Conservation (phyloP, 345 rosid species). For the Microcos paniculata region DNA sequence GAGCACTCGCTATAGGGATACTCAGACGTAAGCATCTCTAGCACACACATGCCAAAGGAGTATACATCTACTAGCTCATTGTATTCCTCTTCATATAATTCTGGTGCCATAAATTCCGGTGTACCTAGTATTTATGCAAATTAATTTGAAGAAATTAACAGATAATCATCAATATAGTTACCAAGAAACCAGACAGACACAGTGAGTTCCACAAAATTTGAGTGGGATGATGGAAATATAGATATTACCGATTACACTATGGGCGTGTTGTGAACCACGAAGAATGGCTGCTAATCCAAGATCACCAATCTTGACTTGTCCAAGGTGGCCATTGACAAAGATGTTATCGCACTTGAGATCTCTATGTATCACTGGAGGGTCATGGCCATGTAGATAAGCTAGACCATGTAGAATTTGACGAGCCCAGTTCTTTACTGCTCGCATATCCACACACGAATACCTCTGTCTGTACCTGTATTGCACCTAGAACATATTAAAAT, state of each 20-base stretch:
- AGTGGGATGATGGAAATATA: not conserved
- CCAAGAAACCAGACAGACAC: not conserved
- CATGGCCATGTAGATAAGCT: constrained; percentile 66
- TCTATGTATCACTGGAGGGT: constrained; percentile 93
- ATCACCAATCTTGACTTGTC: constrained; percentile 94
- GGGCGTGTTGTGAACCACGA: constrained; percentile 69
- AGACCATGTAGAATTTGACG: constrained; percentile 82
- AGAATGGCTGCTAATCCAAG: constrained; percentile 89
- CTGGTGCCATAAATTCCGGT: constrained; percentile 99
- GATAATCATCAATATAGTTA: not conserved
- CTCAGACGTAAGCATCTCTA: constrained; percentile 92
- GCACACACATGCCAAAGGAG: constrained; percentile 91
- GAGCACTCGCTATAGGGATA: constrained; percentile 88
- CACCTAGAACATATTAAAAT: not conserved
- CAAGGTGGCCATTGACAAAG: constrained; percentile 93
- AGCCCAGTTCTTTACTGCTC: constrained; percentile 86
- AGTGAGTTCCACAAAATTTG: not conserved
- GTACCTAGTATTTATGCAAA: constrained; percentile 53
- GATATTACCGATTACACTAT: constrained; percentile 74
- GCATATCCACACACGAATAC: constrained; percentile 60
- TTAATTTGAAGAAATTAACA: constrained; percentile 6
- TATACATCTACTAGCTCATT: constrained; percentile 88
- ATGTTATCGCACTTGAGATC: constrained; percentile 95
- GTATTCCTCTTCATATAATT: constrained; percentile 93
- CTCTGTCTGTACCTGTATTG: constrained; percentile 64